Evolutionary conservation across 2,329 filamentous ascomycete species (phyloP), one percentile per base, ranked within the genome.

Genomic region (Fusarium tuaranense): DNA sequence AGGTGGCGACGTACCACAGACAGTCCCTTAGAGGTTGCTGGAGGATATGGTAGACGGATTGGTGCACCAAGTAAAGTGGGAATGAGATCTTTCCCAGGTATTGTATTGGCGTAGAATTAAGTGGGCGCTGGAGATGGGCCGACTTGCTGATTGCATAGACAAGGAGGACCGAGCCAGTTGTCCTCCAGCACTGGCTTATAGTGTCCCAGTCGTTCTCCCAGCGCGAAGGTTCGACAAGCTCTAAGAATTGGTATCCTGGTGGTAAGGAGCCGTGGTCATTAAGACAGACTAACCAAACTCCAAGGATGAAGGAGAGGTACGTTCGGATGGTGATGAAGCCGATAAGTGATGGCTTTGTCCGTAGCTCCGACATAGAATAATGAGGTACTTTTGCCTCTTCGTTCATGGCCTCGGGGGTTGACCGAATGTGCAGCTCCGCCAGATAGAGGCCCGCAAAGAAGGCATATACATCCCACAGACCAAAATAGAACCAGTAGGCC

Each of bases 401-500:
- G 27, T 41, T 16, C 2, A 39, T 34, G 22, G 38, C 25, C 22
- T n/a, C 36, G 13, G 68, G 41, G 16, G 12, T 25, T 38, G 64
- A 38, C 63, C 62, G 18, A n/a, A 70, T 16, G 32, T 70, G 63
- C 41, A 67, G 39, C 51, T 70, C 68, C 7, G 68, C 68, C n/a
- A 70, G 59, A 34, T 63, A 67, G n/a, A 70, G 63, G 32, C 68
- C 68, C 2, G 68, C 48, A 20, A 70, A 39, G 59, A 70, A 70
- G 41, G 48, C 68, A 34, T 60, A 59, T 22, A 67, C 30, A 60
- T 70, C 68, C 68, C 68, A 70, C 16, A 27, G 9, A 2, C 68
- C 68, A 64, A 70, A 70, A 63, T 70, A 70, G 16, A 70, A 70
- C 68, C 68, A 70, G 41, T 70, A 70, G 5, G 27, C 25, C 27